Percentiles rank a stretch among this genome's conserved stretches.
phyloP scores from a whole-genome alignment of 345 rosid genomes.

The Brassica carinata region DNA sequence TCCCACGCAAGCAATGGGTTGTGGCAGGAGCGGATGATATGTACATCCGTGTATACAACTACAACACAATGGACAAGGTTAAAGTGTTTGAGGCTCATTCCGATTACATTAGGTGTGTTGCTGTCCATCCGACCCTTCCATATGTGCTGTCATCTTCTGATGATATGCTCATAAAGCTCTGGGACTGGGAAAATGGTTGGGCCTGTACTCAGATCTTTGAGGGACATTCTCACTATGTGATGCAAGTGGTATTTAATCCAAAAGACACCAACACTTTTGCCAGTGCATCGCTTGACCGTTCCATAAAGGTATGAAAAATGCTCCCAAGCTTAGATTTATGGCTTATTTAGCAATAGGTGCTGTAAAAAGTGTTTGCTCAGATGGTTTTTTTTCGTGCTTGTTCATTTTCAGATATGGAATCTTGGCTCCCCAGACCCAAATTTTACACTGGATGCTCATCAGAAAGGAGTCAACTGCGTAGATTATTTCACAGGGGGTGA shows the following conservation, averaged over 20 bases:
- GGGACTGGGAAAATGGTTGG: constrained; percentile 99
- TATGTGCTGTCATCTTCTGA: constrained; percentile 93
- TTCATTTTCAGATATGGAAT: constrained; percentile 76
- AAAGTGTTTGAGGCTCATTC: constrained; percentile 97
- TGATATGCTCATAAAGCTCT: constrained; percentile 98
- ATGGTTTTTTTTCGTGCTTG: constrained; percentile 18
- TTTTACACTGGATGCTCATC: constrained; percentile 90
- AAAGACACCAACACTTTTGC: constrained; percentile 94
- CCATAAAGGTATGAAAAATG: constrained; percentile 60
- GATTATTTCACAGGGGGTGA: constrained; percentile 96
- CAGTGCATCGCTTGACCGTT: constrained; percentile 96
- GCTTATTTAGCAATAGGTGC: not conserved
- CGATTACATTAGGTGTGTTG: constrained; percentile 90
- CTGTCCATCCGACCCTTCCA: constrained; percentile 92
- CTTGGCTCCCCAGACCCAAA: constrained; percentile 95
- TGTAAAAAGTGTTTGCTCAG: constrained; percentile 14
- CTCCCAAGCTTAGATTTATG: not conserved
- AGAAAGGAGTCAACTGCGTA: constrained; percentile 90
- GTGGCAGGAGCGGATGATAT: constrained; percentile 96
- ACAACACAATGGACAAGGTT: constrained; percentile 87
- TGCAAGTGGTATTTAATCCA: constrained; percentile 95
- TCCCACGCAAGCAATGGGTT: constrained; percentile 88
- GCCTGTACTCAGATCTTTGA: constrained; percentile 86
- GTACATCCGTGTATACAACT: constrained; percentile 85
- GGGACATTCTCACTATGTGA: constrained; percentile 98